Evolutionary conservation across 352 stramenopile genomes (phyloP).

Genomic region (Albugo laibachii): DNA sequence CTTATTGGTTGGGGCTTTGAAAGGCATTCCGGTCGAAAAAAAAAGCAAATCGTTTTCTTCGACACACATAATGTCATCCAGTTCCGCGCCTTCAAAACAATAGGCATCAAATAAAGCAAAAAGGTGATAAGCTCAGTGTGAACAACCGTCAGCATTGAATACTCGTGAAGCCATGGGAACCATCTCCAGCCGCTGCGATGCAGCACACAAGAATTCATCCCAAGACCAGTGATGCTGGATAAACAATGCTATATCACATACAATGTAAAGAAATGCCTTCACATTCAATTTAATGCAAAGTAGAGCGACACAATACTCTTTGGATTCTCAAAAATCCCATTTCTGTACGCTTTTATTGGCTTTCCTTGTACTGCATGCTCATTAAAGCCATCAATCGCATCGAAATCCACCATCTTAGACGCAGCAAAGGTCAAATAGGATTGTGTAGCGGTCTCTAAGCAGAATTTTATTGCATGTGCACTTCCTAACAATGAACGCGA

Average conservation of each 20-base stretch:
- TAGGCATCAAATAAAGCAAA: not conserved
- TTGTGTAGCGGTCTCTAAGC: too few relatives aligned
- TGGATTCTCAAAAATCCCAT: constrained; percentile 54
- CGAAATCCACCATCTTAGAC: constrained; percentile 36
- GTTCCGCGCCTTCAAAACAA: constrained; percentile 31
- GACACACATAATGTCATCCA: constrained; percentile 82
- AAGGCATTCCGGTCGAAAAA: constrained; percentile 61
- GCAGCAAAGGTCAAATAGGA: too few relatives aligned
- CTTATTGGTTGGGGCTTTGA: constrained; percentile 35
- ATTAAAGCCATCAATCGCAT: constrained; percentile 62
- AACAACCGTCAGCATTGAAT: constrained; percentile 58
- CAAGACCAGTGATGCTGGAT: constrained; percentile 74
- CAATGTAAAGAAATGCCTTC: not conserved
- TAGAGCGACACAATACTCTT: constrained; percentile 19
- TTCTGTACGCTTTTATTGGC: constrained; percentile 61
- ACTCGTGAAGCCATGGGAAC: constrained; percentile 58
- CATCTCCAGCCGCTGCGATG: constrained; percentile 64
- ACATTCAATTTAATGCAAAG: not conserved
- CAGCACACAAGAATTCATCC: constrained; percentile 70
- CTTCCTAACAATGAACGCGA: too few relatives aligned
- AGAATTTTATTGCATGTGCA: too few relatives aligned
- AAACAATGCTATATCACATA: constrained; percentile 22
- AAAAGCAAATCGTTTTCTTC: constrained; percentile 83
- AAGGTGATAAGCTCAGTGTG: not conserved
- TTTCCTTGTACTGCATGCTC: constrained; percentile 59